phyloP scores from a whole-genome alignment of 2,329 filamentous ascomycete genomes.

The Aspergillus spinulosporus region DNA sequence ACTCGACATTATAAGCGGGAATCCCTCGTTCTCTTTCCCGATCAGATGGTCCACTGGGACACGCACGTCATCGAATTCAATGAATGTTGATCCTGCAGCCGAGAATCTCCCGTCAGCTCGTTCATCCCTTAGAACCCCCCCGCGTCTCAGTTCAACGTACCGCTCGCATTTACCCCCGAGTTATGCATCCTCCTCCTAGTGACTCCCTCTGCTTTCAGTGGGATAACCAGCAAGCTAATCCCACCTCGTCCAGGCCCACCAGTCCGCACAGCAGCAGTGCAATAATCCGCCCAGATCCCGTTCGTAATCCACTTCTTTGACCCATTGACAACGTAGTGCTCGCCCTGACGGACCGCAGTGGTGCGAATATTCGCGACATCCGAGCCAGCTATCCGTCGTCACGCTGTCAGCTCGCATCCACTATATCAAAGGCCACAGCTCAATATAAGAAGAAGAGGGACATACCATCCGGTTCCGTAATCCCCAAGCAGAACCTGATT shows the following conservation, averaged over 20 bases:
- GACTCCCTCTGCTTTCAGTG: conserved; percentile 64
- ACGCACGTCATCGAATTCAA: conserved; percentile 71
- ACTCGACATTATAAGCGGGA: conserved; percentile 71
- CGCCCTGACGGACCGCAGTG: conserved; percentile 55
- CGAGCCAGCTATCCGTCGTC: conserved; percentile 50
- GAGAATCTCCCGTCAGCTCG: not conserved
- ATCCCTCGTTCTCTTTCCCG: conserved; percentile 67
- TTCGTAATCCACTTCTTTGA: conserved; percentile 70
- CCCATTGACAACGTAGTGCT: conserved; percentile 63
- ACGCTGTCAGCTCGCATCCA: not conserved
- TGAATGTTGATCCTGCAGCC: conserved; percentile 54
- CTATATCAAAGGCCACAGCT: not conserved
- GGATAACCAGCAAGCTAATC: conserved; percentile 66
- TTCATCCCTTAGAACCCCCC: not conserved
- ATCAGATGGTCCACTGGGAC: conserved; percentile 70
- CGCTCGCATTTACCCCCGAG: conserved; percentile 66
- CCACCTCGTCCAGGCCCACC: conserved; percentile 62
- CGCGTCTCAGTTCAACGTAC: conserved; percentile 29
- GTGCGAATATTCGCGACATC: conserved; percentile 66
- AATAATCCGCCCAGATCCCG: conserved; percentile 60
- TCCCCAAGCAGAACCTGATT: conserved; percentile 63
- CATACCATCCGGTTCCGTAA: conserved; percentile 63
- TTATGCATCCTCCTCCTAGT: conserved; percentile 54
- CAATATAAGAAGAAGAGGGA: not conserved
- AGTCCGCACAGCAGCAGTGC: conserved; percentile 60